phyloP scores from a whole-genome alignment of 495 filamentous ascomycete genomes.

The Tuber indicum region DNA sequence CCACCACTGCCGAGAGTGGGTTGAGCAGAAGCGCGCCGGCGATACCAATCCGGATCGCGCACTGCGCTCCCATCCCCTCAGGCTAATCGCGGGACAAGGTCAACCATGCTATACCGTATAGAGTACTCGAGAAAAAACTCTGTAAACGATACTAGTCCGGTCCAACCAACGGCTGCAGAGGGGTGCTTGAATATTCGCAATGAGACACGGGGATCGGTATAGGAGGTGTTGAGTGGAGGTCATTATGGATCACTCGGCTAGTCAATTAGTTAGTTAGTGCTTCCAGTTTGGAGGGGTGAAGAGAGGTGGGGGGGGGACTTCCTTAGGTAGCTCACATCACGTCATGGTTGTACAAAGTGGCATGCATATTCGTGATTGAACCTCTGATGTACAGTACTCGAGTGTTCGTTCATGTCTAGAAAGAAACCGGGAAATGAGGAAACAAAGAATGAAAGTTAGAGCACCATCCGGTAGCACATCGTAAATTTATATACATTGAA shows the following conservation, averaged over 20 bases:
- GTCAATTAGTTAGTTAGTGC: neutral
- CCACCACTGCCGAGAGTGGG: neutral
- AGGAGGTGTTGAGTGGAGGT: neutral
- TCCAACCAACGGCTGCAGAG: neutral
- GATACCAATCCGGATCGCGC: neutral
- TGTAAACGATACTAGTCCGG: neutral
- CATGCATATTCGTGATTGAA: neutral
- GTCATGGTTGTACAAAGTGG: neutral
- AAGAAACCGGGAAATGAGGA: neutral
- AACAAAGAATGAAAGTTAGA: neutral
- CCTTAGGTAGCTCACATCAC: neutral
- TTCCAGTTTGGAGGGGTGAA: neutral
- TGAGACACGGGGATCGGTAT: neutral
- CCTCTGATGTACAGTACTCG: neutral
- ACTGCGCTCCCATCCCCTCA: neutral
- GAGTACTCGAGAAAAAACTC: neutral
- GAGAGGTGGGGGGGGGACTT: neutral
- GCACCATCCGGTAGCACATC: neutral
- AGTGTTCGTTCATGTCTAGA: neutral
- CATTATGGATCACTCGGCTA: neutral
- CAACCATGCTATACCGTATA: neutral
- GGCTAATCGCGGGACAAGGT: neutral
- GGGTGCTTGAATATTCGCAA: neutral
- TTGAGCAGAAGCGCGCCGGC: neutral
- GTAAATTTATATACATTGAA: neutral